phyloP scores from a whole-genome alignment of 2,329 filamentous ascomycete genomes.

The Clonostachys chloroleuca region DNA sequence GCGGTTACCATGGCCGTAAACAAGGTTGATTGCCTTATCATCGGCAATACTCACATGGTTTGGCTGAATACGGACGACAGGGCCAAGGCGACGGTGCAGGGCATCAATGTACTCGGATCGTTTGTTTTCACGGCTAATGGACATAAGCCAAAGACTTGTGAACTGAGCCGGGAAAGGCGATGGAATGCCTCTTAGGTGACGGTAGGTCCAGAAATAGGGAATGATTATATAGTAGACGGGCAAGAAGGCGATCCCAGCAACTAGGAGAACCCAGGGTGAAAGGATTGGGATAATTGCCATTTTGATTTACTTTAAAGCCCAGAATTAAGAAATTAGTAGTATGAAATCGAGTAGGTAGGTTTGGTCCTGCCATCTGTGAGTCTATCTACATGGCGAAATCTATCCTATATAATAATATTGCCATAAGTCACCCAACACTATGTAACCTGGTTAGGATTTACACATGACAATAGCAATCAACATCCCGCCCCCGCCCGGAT shows the following conservation, averaged over 20 bases:
- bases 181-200: constrained; percentile 4
- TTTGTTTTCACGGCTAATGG: constrained; percentile 2
- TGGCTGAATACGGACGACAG: constrained; percentile 4
- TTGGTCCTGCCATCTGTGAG: too few relatives aligned
- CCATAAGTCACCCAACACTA: too few relatives aligned
- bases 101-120: constrained; percentile 5
- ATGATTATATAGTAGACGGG: constrained; percentile 5
- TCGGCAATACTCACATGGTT: constrained; percentile 8
- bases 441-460: too few relatives aligned
- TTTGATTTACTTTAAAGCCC: too few relatives aligned
- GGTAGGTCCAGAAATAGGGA: constrained; percentile 7
- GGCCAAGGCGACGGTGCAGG: constrained; percentile 5
- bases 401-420: too few relatives aligned
- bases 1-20: constrained; percentile 8
- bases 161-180: constrained; percentile 5
- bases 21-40: constrained; percentile 3
- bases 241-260: background rate
- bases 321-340: too few relatives aligned
- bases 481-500: too few relatives aligned
- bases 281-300: too few relatives aligned
- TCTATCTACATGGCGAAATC: too few relatives aligned
- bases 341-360: too few relatives aligned
- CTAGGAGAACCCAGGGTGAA: too few relatives aligned
- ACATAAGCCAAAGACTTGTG: constrained; percentile 6
- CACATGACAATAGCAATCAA: too few relatives aligned